phyloP scores from a whole-genome alignment of 2,329 filamentous ascomycete genomes.

The Penicillium sp. region DNA sequence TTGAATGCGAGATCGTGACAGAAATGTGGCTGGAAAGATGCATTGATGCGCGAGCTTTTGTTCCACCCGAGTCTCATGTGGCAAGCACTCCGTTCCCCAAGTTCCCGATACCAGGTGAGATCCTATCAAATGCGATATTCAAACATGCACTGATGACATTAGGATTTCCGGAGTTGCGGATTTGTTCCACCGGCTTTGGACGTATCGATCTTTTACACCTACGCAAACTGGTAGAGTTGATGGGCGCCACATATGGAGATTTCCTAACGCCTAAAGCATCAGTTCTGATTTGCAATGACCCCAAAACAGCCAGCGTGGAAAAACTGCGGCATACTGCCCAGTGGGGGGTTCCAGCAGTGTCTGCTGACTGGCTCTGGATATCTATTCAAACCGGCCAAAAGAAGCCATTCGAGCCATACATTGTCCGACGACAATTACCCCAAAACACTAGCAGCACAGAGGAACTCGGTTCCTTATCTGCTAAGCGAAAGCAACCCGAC shows the following conservation, averaged over 20 bases:
- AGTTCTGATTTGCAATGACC: slow-evolving; percentile 68
- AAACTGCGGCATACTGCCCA: slow-evolving; percentile 75
- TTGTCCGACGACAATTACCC: slow-evolving; percentile 27
- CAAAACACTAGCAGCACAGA: slow-evolving; percentile 22
- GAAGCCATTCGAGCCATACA: slow-evolving; percentile 49
- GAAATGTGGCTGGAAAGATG: slow-evolving; percentile 94
- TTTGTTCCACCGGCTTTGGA: slow-evolving; percentile 79
- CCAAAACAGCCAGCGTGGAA: slow-evolving; percentile 56
- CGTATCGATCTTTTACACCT: slow-evolving; percentile 84
- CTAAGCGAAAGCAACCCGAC: slow-evolving; percentile 15
- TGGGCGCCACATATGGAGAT: slow-evolving; percentile 80
- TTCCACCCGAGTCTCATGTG: slow-evolving; percentile 66
- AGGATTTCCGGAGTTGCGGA: slow-evolving; percentile 66
- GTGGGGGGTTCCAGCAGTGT: slow-evolving; percentile 78
- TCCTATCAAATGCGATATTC: background rate
- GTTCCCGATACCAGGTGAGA: slow-evolving; percentile 60
- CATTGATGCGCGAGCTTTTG: slow-evolving; percentile 69
- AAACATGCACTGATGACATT: slow-evolving; percentile 14
- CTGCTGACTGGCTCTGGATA: slow-evolving; percentile 78
- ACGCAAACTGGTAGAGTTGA: slow-evolving; percentile 68
- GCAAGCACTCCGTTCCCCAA: slow-evolving; percentile 72
- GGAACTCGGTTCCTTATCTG: slow-evolving; percentile 17
- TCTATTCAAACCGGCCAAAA: slow-evolving; percentile 60
- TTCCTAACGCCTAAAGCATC: slow-evolving; percentile 68
- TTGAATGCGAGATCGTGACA: slow-evolving; percentile 60